phyloP scores from a whole-genome alignment of 441 rosid species.

The Kokia cookei region DNA sequence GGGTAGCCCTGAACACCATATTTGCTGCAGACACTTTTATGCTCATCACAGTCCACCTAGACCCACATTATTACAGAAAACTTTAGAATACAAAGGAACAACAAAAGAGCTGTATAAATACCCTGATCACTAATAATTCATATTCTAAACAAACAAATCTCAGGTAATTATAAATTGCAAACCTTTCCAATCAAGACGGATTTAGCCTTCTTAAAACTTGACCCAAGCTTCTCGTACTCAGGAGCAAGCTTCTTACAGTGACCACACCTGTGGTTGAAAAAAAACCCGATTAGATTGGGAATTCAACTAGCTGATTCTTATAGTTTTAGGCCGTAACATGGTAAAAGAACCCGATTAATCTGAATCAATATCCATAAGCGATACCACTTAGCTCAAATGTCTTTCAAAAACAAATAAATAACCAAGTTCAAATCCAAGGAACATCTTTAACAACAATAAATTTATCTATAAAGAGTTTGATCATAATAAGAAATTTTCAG shows the following conservation, averaged over 20 bases:
- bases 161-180: neutral
- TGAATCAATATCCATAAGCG: neutral
- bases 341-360: neutral
- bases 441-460: neutral
- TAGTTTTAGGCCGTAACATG: neutral
- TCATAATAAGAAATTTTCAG: neutral
- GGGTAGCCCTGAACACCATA: slow-evolving; percentile 91
- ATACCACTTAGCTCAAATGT: neutral
- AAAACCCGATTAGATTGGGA: neutral
- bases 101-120: neutral
- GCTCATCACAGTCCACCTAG: slow-evolving; percentile 95
- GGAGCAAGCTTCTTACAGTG: slow-evolving; percentile 99
- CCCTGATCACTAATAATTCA: neutral
- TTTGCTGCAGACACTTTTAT: slow-evolving; percentile 73
- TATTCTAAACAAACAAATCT: neutral
- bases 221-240: slow-evolving; percentile 84
- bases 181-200: slow-evolving; percentile 90
- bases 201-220: slow-evolving; percentile 88
- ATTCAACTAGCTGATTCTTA: neutral
- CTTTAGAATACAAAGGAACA: neutral
- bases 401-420: neutral
- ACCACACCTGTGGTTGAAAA: slow-evolving; percentile 66
- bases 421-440: neutral
- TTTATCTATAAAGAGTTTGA: neutral
- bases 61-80: slow-evolving; percentile 3